Evolutionary conservation across 192 early-diverging fungal species (phyloP).

Genomic region (Thamnidium elegans): DNA sequence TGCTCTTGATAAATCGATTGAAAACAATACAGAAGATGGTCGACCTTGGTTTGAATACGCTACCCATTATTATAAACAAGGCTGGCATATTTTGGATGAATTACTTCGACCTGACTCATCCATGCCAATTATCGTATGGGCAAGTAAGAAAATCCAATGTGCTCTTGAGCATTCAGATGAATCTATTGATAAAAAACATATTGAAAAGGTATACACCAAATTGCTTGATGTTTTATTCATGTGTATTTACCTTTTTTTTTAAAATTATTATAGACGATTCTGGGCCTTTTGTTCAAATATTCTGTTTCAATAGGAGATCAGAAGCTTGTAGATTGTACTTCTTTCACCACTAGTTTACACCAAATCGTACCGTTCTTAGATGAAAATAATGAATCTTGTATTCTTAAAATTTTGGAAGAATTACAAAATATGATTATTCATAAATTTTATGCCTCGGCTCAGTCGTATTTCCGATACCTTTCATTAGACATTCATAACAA

Average conservation of each 20-base stretch:
- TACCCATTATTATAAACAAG: conserved; percentile 55
- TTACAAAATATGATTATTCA: conserved; percentile 9
- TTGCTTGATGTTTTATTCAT: neutral
- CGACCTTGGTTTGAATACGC: conserved; percentile 60
- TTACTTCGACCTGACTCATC: conserved; percentile 16
- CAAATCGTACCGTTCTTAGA: neutral
- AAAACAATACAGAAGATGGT: neutral
- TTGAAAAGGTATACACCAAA: conserved; percentile 3
- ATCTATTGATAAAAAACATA: neutral
- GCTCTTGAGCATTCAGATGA: neutral
- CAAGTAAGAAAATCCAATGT: conserved; percentile 6
- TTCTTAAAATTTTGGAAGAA: conserved; percentile 6
- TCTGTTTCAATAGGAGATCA: conserved; percentile 1
- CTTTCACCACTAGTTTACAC: neutral
- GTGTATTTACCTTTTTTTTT: neutral
- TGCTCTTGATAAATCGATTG: conserved; percentile 16
- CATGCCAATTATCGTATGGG: conserved; percentile 14
- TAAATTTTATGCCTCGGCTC: conserved; percentile 8
- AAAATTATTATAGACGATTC: conserved; percentile 2
- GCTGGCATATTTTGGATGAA: conserved; percentile 54
- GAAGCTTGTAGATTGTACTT: neutral
- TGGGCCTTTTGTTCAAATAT: conserved; percentile 4
- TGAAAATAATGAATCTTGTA: neutral
- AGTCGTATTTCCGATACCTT: conserved; percentile 16
- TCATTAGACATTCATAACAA: conserved; percentile 15